Base-by-base conservation (phyloP, 1,284 basidiomycete genomes). In the Psilocybe mexicana region DNA sequence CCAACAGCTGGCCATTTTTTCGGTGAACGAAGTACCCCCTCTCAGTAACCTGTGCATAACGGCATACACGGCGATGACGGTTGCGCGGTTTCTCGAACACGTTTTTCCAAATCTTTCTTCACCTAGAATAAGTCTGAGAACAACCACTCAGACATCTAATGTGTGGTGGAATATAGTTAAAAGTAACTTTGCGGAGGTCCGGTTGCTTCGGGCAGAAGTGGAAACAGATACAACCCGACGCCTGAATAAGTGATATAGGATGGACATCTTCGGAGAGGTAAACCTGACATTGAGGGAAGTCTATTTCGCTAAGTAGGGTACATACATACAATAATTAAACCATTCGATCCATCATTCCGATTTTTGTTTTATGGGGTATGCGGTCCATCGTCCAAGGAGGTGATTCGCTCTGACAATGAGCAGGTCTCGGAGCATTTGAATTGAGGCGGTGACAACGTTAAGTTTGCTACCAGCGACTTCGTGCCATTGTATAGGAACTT, bases 391-490 rank as follows among this genome's bases (percentile, higher is more conserved):
- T 44, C 93, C 92, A n/a, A 90, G 69, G 26, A 88, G 66, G 67
- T 93, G 87, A 68, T 96, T 97, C 14, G 84, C 87, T 54, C 95
- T 77, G 43, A 98, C 83, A 26, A 97, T 83, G 44, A 96, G 69
- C 67, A 97, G 71, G 71, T 98, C 95, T 57, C 90, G 78, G 30
- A 95, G 79, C 95, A 97, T 98, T 68, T 90, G 87, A 54, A 96
- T 67, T 40, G 87, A 90, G 64, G 95, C 95, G 57, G 82, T 84
- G 54, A 94, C 79, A 40, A 98, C 85, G 61, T 90, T 88, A 62
- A 98, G 81, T 74, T 98, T 97, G 77, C 92, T 94, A 38, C 95
- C 95, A 0, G 86, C 82, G 0, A 97, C 90, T 72, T 97, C 95
- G 59, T 93, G 87, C 95, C 95, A 98, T 63, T 89, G 84, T 23